Conservation (phyloP, 441 rosid genomes). For the Gossypium trilobum region DNA sequence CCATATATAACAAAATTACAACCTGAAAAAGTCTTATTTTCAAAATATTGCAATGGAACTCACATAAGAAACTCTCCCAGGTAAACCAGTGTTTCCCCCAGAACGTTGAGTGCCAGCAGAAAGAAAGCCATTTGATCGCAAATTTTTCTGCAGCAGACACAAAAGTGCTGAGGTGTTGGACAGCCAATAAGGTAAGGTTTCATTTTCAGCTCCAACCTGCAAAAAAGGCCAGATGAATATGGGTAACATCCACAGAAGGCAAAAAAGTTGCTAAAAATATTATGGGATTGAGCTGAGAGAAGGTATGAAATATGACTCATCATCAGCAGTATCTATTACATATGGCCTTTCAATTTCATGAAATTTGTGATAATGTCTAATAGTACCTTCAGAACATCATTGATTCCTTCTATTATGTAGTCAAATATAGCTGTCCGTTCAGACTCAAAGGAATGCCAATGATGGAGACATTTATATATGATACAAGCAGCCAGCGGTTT, state of each 20-base stretch:
- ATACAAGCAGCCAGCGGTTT: conserved; percentile 91
- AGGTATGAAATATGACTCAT: neutral
- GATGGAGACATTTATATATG: conserved; percentile 79
- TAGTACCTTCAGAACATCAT: conserved; percentile 69
- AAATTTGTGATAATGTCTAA: conserved; percentile 15
- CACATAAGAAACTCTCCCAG: conserved; percentile 69
- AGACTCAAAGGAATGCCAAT: conserved; percentile 93
- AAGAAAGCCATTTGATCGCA: conserved; percentile 68
- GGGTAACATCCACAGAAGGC: neutral
- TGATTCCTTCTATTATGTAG: conserved; percentile 76
- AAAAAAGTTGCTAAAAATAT: neutral
- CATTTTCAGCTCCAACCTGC: conserved; percentile 73
- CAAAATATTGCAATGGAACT: conserved; percentile 18
- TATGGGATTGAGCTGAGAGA: neutral
- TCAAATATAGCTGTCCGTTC: conserved; percentile 88
- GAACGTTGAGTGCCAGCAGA: conserved; percentile 50
- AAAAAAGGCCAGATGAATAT: conserved; percentile 13
- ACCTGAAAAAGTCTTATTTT: neutral
- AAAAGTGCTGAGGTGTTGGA: conserved; percentile 87
- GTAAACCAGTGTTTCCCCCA: conserved; percentile 41
- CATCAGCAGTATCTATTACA: neutral
- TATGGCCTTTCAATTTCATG: neutral
- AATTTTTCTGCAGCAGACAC: conserved; percentile 84
- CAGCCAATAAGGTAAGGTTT: conserved; percentile 80
- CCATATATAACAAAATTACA: neutral